Base-by-base conservation (phyloP, 2,329 filamentous ascomycete genomes). In the Plectosphaerella plurivora region DNA sequence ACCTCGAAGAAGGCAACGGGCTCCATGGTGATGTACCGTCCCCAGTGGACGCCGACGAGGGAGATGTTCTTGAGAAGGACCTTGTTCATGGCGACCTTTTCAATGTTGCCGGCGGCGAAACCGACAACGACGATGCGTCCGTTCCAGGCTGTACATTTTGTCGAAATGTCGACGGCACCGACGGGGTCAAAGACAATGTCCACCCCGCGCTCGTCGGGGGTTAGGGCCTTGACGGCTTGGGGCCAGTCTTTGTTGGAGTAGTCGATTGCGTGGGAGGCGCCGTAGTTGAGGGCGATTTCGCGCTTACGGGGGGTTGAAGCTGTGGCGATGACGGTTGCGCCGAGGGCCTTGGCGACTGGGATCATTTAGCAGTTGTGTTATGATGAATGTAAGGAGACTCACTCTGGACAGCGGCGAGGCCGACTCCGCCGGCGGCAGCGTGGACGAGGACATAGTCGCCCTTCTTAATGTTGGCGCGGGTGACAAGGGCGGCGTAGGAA, bases 151-250 rank as follows among this genome's bases (percentile, higher is more conserved):
- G 88, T 89, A 73, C 93, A 97, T 72, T 96, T 96, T 60, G 92
- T 89, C 60, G 86, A 91, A 65, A 84, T 81, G 59, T 95, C 91
- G 48, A 97, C 89, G 66, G 97, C 73, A 1, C 93, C 93, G 1
- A 97, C 93, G 12, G 93, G 91, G 68, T 97, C 93, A 73, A 91
- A 97, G 20, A 97, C 92, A 49, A 97, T 90, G 69, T 97, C 92
- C 16, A 96, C 92, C 11, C 91, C 83, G 45, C 74, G 69, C 1
- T 81, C 81, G 56, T 84, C 82, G 0, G 89, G 89, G 5, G 88
- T 93, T 53, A 97, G 70, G 60, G 82, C 84, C 73, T 89, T 89
- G 47, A 97, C 91, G 55, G 84, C 69, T 2, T 77, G 74, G n/a
- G 82, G 79, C 78, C 87, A 86, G 51, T 77, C 73, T 2, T 76